Base-by-base conservation (phyloP, 495 filamentous ascomycete genomes). In the Aspergillus coremiiformis region DNA sequence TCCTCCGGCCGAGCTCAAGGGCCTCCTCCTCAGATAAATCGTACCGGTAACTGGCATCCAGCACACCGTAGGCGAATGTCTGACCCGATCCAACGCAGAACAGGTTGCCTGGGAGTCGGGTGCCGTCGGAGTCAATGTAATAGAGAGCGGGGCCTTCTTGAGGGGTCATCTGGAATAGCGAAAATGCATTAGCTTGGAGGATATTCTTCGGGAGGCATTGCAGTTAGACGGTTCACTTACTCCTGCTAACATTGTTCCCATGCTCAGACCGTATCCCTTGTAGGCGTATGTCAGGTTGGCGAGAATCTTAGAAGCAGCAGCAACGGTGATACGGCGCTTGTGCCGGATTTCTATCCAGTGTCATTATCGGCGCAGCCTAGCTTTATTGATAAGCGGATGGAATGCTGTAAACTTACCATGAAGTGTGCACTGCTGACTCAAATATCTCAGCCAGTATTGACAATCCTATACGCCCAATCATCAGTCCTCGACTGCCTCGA, bases 191-290 rank as follows among this genome's bases (percentile, higher is more conserved):
- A 41, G 37, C 29, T 32, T 12, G 5, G 32, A n/a, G 5, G 12
- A 14, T 15, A 7, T 19, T 17, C n/a, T 41, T 41, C n/a, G n/a
- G n/a, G 14, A 21, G 37, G n/a, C n/a, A 6, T 1, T n/a, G n/a
- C n/a, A n/a, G n/a, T 37, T 37, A 12, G 24, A 32, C 12, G 10
- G 14, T 15, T 11, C 9, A 68, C 71, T 41, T 67, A 98, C 94
- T 59, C 93, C 93, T 55, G 92, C 90, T 74, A 92, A 92, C 93
- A 98, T 98, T 52, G 93, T 98, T 51, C 93, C 93, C 93, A 98
- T 97, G 62, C 86, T 90, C 59, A 98, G 72, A 24, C 93, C 93
- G 84, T 91, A 92, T 61, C 91, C 91, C 75, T 98, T 98, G 81
- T 98, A 98, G 52, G 83, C 81, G 78, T 97, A 98, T 60, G 95